A percentile compares a stretch with the other conserved stretches of the same genome.
phyloP scores from a whole-genome alignment of 2,329 filamentous ascomycete species.

The Coniochaeta pulveracea region DNA sequence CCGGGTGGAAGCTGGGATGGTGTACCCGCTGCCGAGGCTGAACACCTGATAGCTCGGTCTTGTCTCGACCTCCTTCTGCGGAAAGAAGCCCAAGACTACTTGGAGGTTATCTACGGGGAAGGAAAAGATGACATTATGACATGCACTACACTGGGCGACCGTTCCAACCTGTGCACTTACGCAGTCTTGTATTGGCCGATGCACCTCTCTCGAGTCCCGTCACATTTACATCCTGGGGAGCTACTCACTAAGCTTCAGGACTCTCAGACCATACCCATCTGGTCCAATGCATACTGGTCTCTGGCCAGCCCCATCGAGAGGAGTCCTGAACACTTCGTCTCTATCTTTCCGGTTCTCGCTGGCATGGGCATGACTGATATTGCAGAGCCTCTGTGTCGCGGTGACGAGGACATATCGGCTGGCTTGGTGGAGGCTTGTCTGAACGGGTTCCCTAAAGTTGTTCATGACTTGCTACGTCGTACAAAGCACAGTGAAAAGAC shows the following conservation, averaged over 20 bases:
- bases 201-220: background rate
- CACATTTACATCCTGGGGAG: background rate
- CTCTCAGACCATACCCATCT: background rate
- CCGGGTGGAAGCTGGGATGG: no score
- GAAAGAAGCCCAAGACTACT: background rate
- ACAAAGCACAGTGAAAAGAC: background rate
- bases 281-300: constrained; percentile 2
- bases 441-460: background rate
- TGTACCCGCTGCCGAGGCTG: no score
- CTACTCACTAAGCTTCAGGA: background rate
- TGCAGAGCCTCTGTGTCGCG: background rate
- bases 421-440: constrained; percentile 2
- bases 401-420: background rate
- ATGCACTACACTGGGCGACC: background rate
- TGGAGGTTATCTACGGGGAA: constrained; percentile 1
- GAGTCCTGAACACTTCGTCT: background rate
- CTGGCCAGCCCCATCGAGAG: background rate
- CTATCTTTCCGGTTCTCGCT: background rate
- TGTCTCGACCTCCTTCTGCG: background rate
- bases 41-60: no score
- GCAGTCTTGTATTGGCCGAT: background rate
- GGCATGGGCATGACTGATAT: background rate
- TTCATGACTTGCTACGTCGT: background rate
- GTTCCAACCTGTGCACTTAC: background rate
- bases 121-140: background rate